Evolutionary conservation across 2,329 filamentous ascomycete species (phyloP).

Genomic region (Colletotrichum sp.): DNA sequence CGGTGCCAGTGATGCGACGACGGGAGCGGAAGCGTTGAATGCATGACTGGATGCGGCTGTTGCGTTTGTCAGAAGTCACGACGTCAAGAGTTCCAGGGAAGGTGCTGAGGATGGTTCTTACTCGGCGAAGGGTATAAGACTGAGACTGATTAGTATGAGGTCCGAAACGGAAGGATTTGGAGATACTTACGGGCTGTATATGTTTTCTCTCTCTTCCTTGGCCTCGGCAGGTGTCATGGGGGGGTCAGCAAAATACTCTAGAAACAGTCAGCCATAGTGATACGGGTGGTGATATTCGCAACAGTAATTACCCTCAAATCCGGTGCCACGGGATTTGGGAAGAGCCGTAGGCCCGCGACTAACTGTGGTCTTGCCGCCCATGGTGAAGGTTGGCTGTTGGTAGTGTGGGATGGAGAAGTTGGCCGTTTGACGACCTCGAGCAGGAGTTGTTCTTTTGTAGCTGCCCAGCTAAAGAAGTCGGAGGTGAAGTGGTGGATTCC

Average conservation of each 20-base stretch:
- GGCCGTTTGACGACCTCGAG: neutral
- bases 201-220: constrained; percentile 62
- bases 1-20: constrained; percentile 69
- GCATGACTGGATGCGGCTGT: constrained; percentile 81
- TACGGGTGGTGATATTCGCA: neutral
- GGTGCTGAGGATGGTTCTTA: constrained; percentile 32
- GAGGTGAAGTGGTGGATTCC: neutral
- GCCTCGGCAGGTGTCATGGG: constrained; percentile 76
- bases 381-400: neutral
- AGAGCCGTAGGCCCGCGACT: constrained; percentile 44
- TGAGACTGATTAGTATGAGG: neutral
- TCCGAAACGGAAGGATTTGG: neutral
- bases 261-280: neutral
- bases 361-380: constrained; percentile 14
- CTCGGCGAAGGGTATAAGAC: constrained; percentile 61
- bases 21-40: constrained; percentile 81
- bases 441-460: neutral
- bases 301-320: constrained; percentile 67
- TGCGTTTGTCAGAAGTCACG: neutral
- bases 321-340: constrained; percentile 56
- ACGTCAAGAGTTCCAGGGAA: neutral
- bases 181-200: constrained; percentile 70
- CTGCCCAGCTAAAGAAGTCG: accelerated
- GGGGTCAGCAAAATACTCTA: constrained; percentile 78
- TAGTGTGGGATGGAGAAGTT: neutral